Conservation (phyloP, 2,329 filamentous ascomycete species). For the Claviceps quebecensis region DNA sequence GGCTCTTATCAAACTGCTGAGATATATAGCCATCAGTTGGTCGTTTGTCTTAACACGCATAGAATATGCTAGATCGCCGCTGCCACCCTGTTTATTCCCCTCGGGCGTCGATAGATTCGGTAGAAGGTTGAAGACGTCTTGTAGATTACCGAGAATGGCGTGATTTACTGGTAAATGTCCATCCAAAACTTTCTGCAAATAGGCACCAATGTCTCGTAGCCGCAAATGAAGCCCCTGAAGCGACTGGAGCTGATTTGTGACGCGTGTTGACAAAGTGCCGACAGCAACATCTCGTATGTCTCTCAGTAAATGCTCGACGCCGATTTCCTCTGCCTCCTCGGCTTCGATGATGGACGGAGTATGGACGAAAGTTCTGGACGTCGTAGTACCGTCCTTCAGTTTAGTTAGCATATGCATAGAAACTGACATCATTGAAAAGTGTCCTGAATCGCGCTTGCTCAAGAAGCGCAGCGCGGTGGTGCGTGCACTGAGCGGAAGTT, state of each 20-base stretch:
- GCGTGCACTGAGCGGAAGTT: too few relatives aligned
- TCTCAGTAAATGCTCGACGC: constrained; percentile 91
- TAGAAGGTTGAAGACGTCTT: constrained; percentile 97
- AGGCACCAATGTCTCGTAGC: constrained; percentile 86
- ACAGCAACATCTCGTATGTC: constrained; percentile 98
- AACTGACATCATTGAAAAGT: not conserved
- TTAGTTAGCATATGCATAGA: not conserved
- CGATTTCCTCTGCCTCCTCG: constrained; percentile 97
- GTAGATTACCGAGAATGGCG: constrained; percentile 92
- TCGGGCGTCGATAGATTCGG: constrained; percentile 86
- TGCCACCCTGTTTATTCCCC: constrained; percentile 47
- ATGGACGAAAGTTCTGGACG: constrained; percentile 93
- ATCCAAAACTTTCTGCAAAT: constrained; percentile 91
- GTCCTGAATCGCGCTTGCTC: not conserved
- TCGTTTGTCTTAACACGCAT: constrained; percentile 99
- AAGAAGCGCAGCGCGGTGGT: too few relatives aligned
- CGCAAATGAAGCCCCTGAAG: constrained; percentile 90
- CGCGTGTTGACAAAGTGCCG: constrained; percentile 87
- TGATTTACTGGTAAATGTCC: constrained; percentile 91
- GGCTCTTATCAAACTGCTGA: constrained; percentile 89
- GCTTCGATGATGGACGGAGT: constrained; percentile 97
- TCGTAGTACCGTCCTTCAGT: constrained; percentile 82
- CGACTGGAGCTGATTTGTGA: constrained; percentile 95
- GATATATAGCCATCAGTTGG: constrained; percentile 95
- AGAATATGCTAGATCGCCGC: constrained; percentile 79